phyloP scores from a whole-genome alignment of 306 rosid species.

The Cicer yamashitae region DNA sequence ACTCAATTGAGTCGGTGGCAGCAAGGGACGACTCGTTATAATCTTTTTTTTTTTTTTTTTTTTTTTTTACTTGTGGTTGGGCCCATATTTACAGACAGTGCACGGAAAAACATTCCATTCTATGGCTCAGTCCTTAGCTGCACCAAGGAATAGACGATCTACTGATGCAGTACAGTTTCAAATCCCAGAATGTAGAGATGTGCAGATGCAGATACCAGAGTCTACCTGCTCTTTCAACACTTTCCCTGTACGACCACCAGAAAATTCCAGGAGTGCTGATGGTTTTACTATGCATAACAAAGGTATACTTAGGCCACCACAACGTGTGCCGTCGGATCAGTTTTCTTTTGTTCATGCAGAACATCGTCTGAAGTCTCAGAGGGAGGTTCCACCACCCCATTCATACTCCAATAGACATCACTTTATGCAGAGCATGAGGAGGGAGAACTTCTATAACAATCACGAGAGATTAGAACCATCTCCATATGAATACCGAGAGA shows the following conservation, averaged over 20 bases:
- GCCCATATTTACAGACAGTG: constrained; percentile 58
- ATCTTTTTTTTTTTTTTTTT: constrained; percentile 34
- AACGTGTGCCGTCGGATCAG: constrained; percentile 73
- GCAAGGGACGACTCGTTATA: constrained; percentile 33
- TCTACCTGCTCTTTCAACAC: constrained; percentile 60
- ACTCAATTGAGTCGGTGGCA: neutral
- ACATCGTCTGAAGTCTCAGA: constrained; percentile 57
- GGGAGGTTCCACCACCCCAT: constrained; percentile 71
- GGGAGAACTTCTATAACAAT: constrained; percentile 70
- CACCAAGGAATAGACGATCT: constrained; percentile 62
- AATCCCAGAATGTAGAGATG: constrained; percentile 67
- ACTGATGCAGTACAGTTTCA: constrained; percentile 60
- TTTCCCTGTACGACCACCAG: constrained; percentile 55
- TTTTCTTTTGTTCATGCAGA: constrained; percentile 83
- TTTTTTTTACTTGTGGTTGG: constrained; percentile 29
- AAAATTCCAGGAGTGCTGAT: constrained; percentile 55
- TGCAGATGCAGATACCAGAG: constrained; percentile 61
- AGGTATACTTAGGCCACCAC: constrained; percentile 76
- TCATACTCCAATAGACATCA: constrained; percentile 68
- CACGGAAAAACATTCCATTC: constrained; percentile 55
- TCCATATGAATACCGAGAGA: constrained; percentile 63
- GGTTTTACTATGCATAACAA: constrained; percentile 58
- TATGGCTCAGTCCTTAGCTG: constrained; percentile 56
- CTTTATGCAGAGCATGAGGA: constrained; percentile 54
- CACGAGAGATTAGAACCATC: constrained; percentile 81